Evolutionary conservation across 768 basidiomycete species (phyloP).

Genomic region (Mycena haematopus): DNA sequence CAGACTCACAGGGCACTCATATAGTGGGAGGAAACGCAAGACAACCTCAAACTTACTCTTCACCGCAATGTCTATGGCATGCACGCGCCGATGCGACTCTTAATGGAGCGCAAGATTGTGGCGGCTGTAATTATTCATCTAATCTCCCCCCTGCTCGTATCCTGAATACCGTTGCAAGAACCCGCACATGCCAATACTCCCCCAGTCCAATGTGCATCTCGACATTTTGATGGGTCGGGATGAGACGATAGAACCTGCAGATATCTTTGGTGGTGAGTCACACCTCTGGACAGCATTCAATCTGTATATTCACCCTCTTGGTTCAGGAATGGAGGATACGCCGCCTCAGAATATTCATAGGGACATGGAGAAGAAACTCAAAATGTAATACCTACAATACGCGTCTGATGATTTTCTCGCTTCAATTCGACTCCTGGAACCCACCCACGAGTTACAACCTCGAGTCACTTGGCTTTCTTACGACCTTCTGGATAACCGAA

Average conservation of each 20-base stretch:
- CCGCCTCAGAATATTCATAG: constrained; percentile 62
- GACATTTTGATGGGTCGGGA: constrained; percentile 96
- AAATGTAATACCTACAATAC: constrained; percentile 43
- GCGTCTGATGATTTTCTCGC: neutral
- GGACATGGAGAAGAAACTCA: constrained; percentile 69
- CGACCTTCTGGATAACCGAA: too few relatives aligned
- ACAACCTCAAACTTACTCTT: constrained; percentile 83
- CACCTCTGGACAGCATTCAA: neutral
- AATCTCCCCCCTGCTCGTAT: neutral
- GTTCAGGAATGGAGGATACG: constrained; percentile 59
- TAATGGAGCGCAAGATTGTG: constrained; percentile 96
- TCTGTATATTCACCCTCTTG: constrained; percentile 8
- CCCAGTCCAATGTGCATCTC: constrained; percentile 80
- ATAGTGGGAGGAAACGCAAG: constrained; percentile 95
- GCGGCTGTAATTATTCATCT: constrained; percentile 63
- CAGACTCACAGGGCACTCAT: neutral
- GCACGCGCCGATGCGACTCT: constrained; percentile 84
- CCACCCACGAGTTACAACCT: neutral
- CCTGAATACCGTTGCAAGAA: constrained; percentile 47
- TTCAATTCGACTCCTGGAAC: neutral
- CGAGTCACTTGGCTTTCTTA: too few relatives aligned
- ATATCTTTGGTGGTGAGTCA: constrained; percentile 78
- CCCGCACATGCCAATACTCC: constrained; percentile 68
- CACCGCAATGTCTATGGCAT: constrained; percentile 86
- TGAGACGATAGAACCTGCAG: constrained; percentile 76